Conservation (phyloP, 202 grass and related monocot genomes). For the Eragrostis tef region DNA sequence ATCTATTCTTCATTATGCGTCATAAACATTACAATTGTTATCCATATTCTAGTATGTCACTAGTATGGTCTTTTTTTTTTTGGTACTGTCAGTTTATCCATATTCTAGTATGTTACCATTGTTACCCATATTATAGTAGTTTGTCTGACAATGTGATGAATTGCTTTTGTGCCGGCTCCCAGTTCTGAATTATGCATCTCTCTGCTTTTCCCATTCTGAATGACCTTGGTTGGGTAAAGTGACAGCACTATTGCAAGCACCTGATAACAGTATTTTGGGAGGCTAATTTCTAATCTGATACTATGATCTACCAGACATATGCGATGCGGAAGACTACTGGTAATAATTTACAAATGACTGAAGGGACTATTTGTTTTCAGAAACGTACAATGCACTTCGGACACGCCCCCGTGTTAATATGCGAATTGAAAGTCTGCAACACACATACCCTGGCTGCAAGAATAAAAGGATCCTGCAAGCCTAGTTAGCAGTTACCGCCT, state of each 20-base stretch:
- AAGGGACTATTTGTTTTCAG: constrained; percentile 13
- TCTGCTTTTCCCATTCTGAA: neutral
- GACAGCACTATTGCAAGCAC: neutral
- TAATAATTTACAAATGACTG: constrained; percentile 39
- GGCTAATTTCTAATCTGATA: neutral
- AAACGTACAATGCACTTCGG: neutral
- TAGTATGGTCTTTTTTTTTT: too few relatives aligned
- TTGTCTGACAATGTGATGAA: neutral
- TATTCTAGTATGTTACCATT: too few relatives aligned
- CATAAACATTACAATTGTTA: too few relatives aligned
- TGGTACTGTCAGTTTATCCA: too few relatives aligned
- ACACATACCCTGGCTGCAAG: neutral
- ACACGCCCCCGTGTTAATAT: constrained; percentile 9
- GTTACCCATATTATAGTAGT: too few relatives aligned
- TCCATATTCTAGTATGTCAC: too few relatives aligned
- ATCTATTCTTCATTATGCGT: too few relatives aligned
- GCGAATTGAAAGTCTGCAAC: constrained; percentile 19
- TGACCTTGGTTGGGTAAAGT: neutral
- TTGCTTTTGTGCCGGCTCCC: neutral
- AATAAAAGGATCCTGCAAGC: neutral
- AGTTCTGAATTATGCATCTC: neutral
- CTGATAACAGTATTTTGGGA: neutral
- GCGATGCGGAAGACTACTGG: neutral
- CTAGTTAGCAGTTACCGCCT: constrained; percentile 54
- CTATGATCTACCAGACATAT: too few relatives aligned